These are phyloP conservation scores for Tulasnella calospora DNA, from an alignment of 768 basidiomycete genomes.

Conservation along the genomic window DNA sequence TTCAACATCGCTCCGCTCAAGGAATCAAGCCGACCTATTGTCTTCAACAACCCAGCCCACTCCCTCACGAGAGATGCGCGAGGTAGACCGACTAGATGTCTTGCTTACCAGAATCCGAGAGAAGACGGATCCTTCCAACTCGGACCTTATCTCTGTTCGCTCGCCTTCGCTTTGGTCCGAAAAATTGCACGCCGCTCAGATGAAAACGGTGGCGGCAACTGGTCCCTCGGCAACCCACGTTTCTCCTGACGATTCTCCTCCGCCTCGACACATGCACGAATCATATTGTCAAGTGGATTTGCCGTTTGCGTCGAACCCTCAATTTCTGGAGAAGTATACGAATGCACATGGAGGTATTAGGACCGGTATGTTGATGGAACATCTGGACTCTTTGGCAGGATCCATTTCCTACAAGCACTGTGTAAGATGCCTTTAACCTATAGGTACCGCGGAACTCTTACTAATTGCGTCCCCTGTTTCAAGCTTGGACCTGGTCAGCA, in stretches of 20 bases:
- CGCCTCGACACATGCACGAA: conserved; percentile 60
- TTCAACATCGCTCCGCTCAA: background rate
- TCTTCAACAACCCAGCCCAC: background rate
- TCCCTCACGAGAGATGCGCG: background rate
- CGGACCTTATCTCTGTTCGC: conserved; percentile 49
- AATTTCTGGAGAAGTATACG: conserved; percentile 61
- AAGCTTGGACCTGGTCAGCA: conserved; percentile 13
- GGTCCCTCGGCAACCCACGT: background rate
- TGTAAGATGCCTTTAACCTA: background rate
- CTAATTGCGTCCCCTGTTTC: background rate
- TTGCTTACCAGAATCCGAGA: conserved; percentile 17
- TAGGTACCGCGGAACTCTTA: background rate
- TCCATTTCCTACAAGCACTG: conserved; percentile 75
- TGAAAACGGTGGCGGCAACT: background rate
- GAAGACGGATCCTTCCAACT: background rate
- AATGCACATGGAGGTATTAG: conserved; percentile 68
- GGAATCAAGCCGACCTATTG: background rate
- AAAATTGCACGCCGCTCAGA: conserved; percentile 42
- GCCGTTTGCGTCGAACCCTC: conserved; percentile 56
- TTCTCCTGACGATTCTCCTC: conserved; percentile 29
- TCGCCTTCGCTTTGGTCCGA: conserved; percentile 56
- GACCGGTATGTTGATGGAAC: conserved; percentile 70
- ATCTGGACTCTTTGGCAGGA: conserved; percentile 79
- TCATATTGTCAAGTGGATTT: conserved; percentile 64
- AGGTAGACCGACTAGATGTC: conserved; percentile 7